Conservation (phyloP, 2,329 filamentous ascomycete genomes). For the Ceratocystis huliohia region DNA sequence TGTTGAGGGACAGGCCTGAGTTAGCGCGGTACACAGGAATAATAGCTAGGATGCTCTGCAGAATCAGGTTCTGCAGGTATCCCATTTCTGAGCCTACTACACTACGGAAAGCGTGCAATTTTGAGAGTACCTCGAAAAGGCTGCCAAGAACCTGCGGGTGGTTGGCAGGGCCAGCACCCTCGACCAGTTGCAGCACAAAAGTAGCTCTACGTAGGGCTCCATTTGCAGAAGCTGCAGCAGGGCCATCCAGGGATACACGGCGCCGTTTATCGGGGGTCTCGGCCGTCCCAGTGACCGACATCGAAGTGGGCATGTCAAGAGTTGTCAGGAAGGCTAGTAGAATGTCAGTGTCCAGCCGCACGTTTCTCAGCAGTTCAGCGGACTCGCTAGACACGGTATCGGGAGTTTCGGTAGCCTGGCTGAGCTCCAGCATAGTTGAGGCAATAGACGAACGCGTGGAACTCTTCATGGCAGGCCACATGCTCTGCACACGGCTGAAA, state of each 20-base stretch:
- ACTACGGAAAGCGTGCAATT: constrained; percentile 72
- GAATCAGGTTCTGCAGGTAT: constrained; percentile 75
- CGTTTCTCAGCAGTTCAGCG: constrained; percentile 57
- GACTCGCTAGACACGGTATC: constrained; percentile 38
- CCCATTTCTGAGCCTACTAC: constrained; percentile 76
- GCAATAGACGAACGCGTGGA: constrained; percentile 48
- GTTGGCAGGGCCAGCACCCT: constrained; percentile 60
- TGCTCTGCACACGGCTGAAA: constrained; percentile 54
- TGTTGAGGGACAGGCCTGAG: constrained; percentile 46
- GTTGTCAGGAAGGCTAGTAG: constrained; percentile 60
- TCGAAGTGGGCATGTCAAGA: constrained; percentile 58
- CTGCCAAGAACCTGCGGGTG: constrained; percentile 65
- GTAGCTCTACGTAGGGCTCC: constrained; percentile 63
- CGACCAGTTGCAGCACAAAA: constrained; percentile 77
- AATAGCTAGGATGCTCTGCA: constrained; percentile 72
- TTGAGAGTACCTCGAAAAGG: constrained; percentile 73
- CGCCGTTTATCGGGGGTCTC: constrained; percentile 51
- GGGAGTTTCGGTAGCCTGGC: constrained; percentile 34
- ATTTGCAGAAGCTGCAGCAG: constrained; percentile 16
- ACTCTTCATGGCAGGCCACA: constrained; percentile 62
- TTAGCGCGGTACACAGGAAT: constrained; percentile 60
- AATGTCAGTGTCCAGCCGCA: constrained; percentile 61
- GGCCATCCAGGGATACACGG: constrained; percentile 30
- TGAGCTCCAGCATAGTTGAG: constrained; percentile 49
- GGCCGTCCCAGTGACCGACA: constrained; percentile 49